Evolutionary conservation across 495 filamentous ascomycete species (phyloP).

Genomic region (Elasticomyces elasticus): DNA sequence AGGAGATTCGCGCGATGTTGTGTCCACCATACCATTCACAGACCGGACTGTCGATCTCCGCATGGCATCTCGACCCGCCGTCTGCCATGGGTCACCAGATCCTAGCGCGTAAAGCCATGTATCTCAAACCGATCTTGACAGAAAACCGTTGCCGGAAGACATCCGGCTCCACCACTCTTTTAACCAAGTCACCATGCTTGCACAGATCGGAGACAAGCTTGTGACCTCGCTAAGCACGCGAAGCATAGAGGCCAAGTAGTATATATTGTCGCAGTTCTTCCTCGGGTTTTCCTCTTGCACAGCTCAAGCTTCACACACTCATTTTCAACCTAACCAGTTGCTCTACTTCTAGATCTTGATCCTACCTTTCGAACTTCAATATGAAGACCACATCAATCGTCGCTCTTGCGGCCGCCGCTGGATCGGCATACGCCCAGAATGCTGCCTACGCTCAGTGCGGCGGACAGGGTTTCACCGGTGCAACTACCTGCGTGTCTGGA

Average conservation of each 20-base stretch:
- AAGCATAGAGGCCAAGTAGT: constrained; percentile 1
- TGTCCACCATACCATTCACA: too few species aligned
- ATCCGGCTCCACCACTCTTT: too few species aligned
- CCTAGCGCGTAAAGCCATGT: background rate
- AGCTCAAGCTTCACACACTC: background rate
- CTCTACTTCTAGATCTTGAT: too few species aligned
- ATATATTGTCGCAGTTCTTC: background rate
- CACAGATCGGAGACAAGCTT: background rate
- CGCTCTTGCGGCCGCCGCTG: constrained; percentile 14
- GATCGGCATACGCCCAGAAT: constrained; percentile 14
- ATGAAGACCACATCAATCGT: constrained; percentile 18
- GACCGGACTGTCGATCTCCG: too few species aligned
- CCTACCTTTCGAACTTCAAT: background rate
- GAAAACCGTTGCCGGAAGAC: background rate
- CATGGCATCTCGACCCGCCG: too few species aligned
- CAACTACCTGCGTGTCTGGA: constrained; percentile 19
- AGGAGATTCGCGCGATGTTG: too few species aligned
- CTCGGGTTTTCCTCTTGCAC: background rate
- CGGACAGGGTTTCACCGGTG: constrained; percentile 14
- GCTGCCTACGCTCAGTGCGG: constrained; percentile 20
- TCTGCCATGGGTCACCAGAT: too few species aligned
- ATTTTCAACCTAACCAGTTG: constrained; percentile 3
- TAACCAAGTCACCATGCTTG: background rate
- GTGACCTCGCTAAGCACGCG: background rate
- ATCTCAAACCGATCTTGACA: background rate